A percentile compares a stretch with the other conserved stretches of the same genome.
Conservation (phyloP, 2,329 filamentous ascomycete genomes). For the Penicillium olsonii region DNA sequence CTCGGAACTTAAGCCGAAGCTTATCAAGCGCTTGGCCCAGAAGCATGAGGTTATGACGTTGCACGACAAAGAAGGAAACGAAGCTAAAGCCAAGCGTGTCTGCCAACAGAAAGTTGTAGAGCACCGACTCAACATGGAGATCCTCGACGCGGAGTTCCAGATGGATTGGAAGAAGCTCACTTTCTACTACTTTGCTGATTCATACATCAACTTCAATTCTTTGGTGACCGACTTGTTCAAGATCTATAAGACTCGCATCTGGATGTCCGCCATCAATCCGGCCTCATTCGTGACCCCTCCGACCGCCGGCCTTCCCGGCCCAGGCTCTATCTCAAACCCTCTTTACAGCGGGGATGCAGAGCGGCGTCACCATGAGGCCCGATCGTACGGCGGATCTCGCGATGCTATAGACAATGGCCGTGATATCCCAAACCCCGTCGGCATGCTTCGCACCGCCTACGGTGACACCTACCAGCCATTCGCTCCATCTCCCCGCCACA, state of each 20-base stretch:
- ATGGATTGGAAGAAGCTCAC: slow-evolving; percentile 99
- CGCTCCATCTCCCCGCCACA: slow-evolving; percentile 32
- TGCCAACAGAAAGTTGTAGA: slow-evolving; percentile 97
- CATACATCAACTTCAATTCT: slow-evolving; percentile 98
- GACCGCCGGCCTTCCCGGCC: slow-evolving; percentile 69
- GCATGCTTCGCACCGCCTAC: slow-evolving; percentile 36
- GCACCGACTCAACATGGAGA: slow-evolving; percentile 95
- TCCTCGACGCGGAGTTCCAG: slow-evolving; percentile 96
- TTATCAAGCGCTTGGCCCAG: slow-evolving; percentile 93
- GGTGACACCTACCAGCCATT: slow-evolving; percentile 42
- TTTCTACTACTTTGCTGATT: slow-evolving; percentile 97
- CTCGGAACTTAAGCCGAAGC: slow-evolving; percentile 85
- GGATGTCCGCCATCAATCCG: slow-evolving; percentile 99
- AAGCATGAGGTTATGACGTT: slow-evolving; percentile 85
- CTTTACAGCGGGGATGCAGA: slow-evolving; percentile 52
- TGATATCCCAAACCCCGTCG: slow-evolving; percentile 32
- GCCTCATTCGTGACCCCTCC: slow-evolving; percentile 83
- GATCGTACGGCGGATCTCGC: slow-evolving; percentile 31
- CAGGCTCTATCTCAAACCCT: slow-evolving; percentile 66
- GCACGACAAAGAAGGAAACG: slow-evolving; percentile 93
- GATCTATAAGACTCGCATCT: slow-evolving; percentile 98
- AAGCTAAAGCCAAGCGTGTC: slow-evolving; percentile 94
- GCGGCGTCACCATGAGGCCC: slow-evolving; percentile 43
- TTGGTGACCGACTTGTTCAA: slow-evolving; percentile 98
- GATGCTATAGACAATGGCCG: slow-evolving; percentile 32